Conservation (phyloP, 176 grass and related monocot genomes). For the Bothriochloa decipiens region DNA sequence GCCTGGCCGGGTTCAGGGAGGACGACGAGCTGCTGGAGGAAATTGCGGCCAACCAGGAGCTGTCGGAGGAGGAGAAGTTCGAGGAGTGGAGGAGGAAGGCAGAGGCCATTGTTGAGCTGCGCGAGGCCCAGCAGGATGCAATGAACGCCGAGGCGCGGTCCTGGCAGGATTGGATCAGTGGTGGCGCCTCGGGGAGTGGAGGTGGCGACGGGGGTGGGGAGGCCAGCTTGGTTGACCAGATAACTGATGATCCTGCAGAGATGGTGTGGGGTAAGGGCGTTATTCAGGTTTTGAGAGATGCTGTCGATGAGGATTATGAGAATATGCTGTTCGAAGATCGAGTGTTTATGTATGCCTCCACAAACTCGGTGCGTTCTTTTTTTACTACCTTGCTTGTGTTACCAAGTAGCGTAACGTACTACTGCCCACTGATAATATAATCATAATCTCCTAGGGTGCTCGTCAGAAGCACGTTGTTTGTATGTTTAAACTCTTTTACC, state of each 20-base stretch:
- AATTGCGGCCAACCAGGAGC: constrained; percentile 33
- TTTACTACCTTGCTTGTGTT: constrained; percentile 21
- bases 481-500: neutral
- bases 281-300: constrained; percentile 53
- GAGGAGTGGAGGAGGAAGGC: constrained; percentile 83
- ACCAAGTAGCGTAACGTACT: neutral
- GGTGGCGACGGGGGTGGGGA: constrained; percentile 55
- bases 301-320: constrained; percentile 61
- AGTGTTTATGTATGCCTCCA: constrained; percentile 81
- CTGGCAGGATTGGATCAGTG: constrained; percentile 86
- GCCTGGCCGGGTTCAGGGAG: constrained; percentile 52
- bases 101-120: constrained; percentile 82
- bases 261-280: constrained; percentile 70
- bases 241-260: constrained; percentile 62
- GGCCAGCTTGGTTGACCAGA: constrained; percentile 20
- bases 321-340: constrained; percentile 87
- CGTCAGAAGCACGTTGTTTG: neutral
- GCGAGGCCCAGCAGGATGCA: constrained; percentile 70
- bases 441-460: neutral
- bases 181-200: constrained; percentile 46
- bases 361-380: constrained; percentile 63
- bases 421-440: neutral
- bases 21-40: constrained; percentile 56
- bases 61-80: constrained; percentile 76
- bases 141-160: constrained; percentile 57